Evolutionary conservation across 352 stramenopile species (phyloP).

Genomic region (Plasmopara muralis): DNA sequence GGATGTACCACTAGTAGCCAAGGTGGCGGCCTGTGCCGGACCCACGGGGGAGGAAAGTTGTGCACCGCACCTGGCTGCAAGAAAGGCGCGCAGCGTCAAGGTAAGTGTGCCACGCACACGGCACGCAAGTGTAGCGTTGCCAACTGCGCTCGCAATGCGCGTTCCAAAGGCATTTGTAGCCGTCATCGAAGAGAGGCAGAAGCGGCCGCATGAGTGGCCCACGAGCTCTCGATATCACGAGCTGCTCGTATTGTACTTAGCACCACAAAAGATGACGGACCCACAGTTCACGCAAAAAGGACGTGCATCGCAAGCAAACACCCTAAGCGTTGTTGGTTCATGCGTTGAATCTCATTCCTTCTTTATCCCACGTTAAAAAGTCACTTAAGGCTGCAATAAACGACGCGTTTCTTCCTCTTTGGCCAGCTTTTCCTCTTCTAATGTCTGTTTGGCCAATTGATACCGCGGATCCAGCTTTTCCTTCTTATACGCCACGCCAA

Average conservation of each 20-base stretch:
- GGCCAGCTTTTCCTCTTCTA: slow-evolving; percentile 73
- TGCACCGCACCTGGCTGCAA: slow-evolving; percentile 77
- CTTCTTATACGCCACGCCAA: slow-evolving; percentile 47
- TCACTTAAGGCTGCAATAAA: slow-evolving; percentile 54
- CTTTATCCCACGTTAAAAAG: not conserved
- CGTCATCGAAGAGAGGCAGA: slow-evolving; percentile 12
- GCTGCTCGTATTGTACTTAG: not conserved
- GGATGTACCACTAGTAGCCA: slow-evolving; percentile 62
- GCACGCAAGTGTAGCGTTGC: slow-evolving; percentile 53
- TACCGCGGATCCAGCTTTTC: slow-evolving; percentile 73
- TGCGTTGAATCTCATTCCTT: not conserved
- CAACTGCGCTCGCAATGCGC: slow-evolving; percentile 60
- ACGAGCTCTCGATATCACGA: not conserved
- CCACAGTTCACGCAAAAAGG: not conserved
- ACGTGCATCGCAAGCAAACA: slow-evolving; percentile 2
- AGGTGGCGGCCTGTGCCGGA: slow-evolving; percentile 67
- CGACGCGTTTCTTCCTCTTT: slow-evolving; percentile 72
- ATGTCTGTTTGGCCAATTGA: slow-evolving; percentile 57
- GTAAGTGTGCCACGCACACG: slow-evolving; percentile 77
- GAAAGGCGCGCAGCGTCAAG: slow-evolving; percentile 79
- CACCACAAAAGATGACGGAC: not conserved
- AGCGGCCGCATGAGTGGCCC: not conserved
- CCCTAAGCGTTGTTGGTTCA: not conserved
- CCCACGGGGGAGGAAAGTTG: slow-evolving; percentile 76
- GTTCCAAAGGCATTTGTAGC: slow-evolving; percentile 37